These are phyloP conservation scores for Dissophora ornata DNA, from an alignment of 192 early-diverging fungal species.

Conservation along the genomic window DNA sequence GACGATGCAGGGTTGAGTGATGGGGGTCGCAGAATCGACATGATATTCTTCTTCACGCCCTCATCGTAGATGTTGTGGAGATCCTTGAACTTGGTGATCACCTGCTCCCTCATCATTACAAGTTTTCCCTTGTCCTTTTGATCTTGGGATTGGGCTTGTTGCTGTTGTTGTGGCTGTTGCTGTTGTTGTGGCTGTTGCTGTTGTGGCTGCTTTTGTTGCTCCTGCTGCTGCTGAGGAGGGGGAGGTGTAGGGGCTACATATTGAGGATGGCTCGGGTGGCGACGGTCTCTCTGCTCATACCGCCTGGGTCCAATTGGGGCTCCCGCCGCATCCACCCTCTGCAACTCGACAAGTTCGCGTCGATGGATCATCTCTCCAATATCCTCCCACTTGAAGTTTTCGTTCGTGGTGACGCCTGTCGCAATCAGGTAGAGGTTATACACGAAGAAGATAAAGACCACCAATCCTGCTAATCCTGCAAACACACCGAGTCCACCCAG, in stretches of 20 bases:
- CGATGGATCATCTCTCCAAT: slow-evolving; percentile 61
- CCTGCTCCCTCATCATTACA: slow-evolving; percentile 10
- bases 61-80: slow-evolving; percentile 45
- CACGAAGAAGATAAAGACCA: slow-evolving; percentile 58
- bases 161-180: too few relatives aligned
- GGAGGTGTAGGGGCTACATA: slow-evolving; percentile 12
- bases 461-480: slow-evolving; percentile 55
- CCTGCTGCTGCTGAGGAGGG: slow-evolving; percentile 5
- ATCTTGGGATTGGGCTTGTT: neutral
- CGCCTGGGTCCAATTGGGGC: slow-evolving; percentile 20
- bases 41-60: slow-evolving; percentile 21
- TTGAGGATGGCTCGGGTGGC: slow-evolving; percentile 43
- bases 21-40: slow-evolving; percentile 33
- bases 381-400: slow-evolving; percentile 67
- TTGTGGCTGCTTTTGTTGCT: slow-evolving; percentile 7
- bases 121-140: neutral
- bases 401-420: slow-evolving; percentile 63
- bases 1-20: neutral
- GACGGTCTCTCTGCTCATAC: slow-evolving; percentile 41
- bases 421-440: slow-evolving; percentile 63
- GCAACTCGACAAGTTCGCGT: slow-evolving; percentile 54
- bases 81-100: slow-evolving; percentile 29
- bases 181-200: too few relatives aligned
- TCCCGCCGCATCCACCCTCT: slow-evolving; percentile 1
- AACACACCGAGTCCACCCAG: slow-evolving; percentile 66